Evolutionary conservation across 352 stramenopile species (phyloP).

Genomic region (Thraustochytrium sp.): DNA sequence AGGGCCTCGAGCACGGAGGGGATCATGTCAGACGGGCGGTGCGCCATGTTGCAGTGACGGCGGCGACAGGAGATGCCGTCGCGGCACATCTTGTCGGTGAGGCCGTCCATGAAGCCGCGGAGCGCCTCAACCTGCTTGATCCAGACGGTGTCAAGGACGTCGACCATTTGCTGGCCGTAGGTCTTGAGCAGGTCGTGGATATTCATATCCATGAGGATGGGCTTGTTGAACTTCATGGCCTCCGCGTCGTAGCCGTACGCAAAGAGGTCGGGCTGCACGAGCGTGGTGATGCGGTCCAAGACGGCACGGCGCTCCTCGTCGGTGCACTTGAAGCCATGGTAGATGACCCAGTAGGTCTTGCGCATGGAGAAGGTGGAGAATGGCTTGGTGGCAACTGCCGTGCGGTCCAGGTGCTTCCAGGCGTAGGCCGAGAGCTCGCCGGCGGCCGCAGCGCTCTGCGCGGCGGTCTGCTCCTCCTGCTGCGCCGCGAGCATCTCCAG

Average conservation of each 20-base stretch:
- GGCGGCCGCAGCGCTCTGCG: neutral
- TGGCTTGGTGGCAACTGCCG: conserved; percentile 14
- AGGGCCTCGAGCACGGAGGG: conserved; percentile 8
- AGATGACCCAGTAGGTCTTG: conserved; percentile 40
- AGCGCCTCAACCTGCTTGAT: conserved; percentile 29
- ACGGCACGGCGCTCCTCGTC: neutral
- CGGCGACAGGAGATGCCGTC: conserved; percentile 22
- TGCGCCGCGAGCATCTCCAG: conserved; percentile 11
- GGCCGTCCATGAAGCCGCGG: conserved; percentile 22
- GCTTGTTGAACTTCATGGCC: conserved; percentile 23
- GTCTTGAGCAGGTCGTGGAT: conserved; percentile 25
- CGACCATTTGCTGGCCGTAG: conserved; percentile 13
- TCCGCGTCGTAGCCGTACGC: conserved; percentile 30
- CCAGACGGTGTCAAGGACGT: conserved; percentile 14
- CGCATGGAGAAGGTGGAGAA: conserved; percentile 41
- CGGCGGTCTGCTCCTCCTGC: neutral
- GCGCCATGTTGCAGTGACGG: conserved; percentile 35
- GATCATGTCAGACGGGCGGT: conserved; percentile 39
- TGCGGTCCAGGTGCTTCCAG: neutral
- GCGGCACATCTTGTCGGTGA: conserved; percentile 29
- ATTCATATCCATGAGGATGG: conserved; percentile 31
- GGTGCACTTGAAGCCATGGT: conserved; percentile 21
- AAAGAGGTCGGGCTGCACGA: neutral
- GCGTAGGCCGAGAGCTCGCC: conserved; percentile 10
- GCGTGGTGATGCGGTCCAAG: neutral